A percentile compares a stretch with the other conserved stretches of the same genome.
Conservation (phyloP, 352 stramenopile species). For the Globisporangium ultimum region DNA sequence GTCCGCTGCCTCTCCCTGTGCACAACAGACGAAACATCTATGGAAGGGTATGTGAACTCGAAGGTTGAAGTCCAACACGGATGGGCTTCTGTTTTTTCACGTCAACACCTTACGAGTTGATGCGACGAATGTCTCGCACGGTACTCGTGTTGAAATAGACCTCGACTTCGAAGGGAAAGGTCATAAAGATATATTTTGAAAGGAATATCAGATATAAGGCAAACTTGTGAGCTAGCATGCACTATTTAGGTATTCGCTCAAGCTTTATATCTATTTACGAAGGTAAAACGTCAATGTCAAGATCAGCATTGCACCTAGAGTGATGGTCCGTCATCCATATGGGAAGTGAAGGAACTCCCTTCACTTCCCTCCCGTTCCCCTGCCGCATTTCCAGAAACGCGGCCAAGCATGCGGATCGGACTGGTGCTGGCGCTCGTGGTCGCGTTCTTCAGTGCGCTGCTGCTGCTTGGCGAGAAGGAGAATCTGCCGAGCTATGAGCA, state of each 20-base stretch:
- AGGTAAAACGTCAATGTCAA: not conserved
- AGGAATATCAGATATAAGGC: too few relatives aligned
- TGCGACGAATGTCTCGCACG: too few relatives aligned
- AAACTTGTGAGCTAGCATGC: too few relatives aligned
- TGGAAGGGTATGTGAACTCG: not conserved
- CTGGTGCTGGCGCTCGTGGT: conserved; percentile 32
- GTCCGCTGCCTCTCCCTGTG: not conserved
- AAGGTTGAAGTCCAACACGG: conserved; percentile 9
- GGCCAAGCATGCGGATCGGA: conserved; percentile 5
- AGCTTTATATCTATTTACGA: too few relatives aligned
- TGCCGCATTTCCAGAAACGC: not conserved
- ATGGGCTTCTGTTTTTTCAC: conserved; percentile 4
- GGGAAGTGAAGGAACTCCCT: not conserved
- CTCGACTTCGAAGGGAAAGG: too few relatives aligned
- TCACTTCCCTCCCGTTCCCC: not conserved
- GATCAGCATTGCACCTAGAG: not conserved
- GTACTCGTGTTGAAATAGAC: too few relatives aligned
- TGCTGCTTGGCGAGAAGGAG: conserved; percentile 51
- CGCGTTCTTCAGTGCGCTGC: conserved; percentile 37
- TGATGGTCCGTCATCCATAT: too few relatives aligned
- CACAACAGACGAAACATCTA: too few relatives aligned
- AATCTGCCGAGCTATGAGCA: conserved; percentile 28
- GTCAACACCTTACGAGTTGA: conserved; percentile 3
- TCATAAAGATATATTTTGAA: too few relatives aligned
- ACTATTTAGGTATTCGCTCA: too few relatives aligned